Evolutionary conservation across 2,329 filamentous ascomycete genomes (phyloP).

Genomic region (Ascosphaera apis): DNA sequence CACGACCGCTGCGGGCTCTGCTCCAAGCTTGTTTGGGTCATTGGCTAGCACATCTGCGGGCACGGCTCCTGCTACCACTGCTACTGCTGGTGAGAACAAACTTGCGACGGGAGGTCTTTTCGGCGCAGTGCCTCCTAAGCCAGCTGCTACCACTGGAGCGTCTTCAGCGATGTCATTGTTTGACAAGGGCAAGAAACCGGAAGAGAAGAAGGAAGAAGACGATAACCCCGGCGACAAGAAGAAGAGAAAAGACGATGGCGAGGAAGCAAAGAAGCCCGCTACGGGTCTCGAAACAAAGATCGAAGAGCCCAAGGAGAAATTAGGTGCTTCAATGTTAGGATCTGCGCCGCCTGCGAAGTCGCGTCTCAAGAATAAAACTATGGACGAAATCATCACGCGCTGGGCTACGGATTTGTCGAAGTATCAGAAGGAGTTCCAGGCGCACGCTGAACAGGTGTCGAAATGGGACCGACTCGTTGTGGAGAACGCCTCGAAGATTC

Average conservation of each 20-base stretch:
- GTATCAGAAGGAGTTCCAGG: conserved; percentile 91
- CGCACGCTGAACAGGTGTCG: conserved; percentile 67
- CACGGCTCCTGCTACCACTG: conserved; percentile 10
- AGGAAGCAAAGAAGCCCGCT: no score
- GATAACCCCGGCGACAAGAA: conserved; percentile 2
- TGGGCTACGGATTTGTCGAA: conserved; percentile 92
- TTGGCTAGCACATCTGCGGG: conserved; percentile 2
- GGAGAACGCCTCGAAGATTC: conserved; percentile 85
- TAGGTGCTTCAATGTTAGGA: conserved; percentile 56
- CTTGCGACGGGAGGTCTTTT: conserved; percentile 12
- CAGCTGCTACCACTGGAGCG: conserved; percentile 13
- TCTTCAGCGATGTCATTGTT: conserved; percentile 5
- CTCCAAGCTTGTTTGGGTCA: neutral
- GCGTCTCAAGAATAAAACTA: conserved; percentile 89
- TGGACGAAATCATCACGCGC: conserved; percentile 94
- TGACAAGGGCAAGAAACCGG: conserved; percentile 4
- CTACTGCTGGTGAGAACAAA: conserved; percentile 12
- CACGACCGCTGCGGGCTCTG: neutral
- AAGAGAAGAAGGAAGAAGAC: conserved; percentile 1
- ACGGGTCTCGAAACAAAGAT: no score
- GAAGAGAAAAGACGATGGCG: neutral
- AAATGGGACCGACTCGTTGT: conserved; percentile 82
- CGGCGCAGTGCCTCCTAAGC: conserved; percentile 11
- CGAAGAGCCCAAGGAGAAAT: conserved; percentile 11
- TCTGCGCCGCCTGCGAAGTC: conserved; percentile 61